phyloP scores from a whole-genome alignment of 2,329 filamentous ascomycete genomes.

The Colletotrichum simmondsii region DNA sequence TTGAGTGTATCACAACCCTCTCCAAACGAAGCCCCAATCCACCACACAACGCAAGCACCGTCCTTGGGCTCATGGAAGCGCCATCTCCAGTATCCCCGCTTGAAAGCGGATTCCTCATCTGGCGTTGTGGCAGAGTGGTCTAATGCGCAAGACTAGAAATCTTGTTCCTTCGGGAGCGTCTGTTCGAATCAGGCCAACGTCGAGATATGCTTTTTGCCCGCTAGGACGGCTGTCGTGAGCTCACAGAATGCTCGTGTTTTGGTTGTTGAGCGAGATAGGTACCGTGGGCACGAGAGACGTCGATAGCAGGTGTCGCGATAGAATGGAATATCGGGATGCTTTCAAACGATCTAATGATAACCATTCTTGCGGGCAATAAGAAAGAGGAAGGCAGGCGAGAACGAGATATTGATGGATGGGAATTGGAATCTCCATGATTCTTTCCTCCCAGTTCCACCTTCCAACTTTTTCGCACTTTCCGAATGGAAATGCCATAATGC shows the following conservation, averaged over 20 bases:
- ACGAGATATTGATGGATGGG: background rate
- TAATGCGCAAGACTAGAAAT: conserved; percentile 35
- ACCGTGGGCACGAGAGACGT: background rate
- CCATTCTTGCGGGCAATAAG: background rate
- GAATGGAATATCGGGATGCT: background rate
- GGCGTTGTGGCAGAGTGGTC: conserved; percentile 35
- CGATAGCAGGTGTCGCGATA: background rate
- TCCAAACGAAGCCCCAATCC: background rate
- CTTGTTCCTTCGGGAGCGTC: conserved; percentile 35
- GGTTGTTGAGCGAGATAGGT: background rate
- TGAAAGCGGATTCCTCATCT: background rate
- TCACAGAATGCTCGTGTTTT: background rate
- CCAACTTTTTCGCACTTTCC: background rate
- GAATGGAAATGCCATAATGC: background rate
- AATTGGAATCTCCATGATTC: background rate
- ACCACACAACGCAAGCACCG: background rate
- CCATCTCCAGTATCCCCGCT: background rate
- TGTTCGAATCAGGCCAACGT: conserved; percentile 35
- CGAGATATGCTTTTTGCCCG: background rate
- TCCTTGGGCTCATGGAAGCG: background rate
- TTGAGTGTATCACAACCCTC: background rate
- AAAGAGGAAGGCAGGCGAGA: background rate
- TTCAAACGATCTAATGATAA: background rate
- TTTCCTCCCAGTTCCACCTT: background rate
- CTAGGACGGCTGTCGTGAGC: background rate